These are phyloP conservation scores for Plasmodium ovale DNA, from an alignment of 169 alveolate genomes.

Conservation along the genomic window DNA sequence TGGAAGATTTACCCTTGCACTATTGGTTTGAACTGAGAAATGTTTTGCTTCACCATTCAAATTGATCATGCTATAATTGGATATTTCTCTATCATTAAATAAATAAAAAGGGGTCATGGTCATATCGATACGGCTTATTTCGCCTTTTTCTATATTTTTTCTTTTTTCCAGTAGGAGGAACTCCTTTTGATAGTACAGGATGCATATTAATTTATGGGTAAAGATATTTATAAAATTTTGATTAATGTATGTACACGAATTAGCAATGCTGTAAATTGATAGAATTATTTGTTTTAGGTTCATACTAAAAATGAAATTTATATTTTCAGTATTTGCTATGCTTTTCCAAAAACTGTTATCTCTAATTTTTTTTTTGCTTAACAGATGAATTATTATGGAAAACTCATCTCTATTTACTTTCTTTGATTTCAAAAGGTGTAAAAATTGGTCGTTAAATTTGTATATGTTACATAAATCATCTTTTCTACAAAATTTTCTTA, in stretches of 20 bases:
- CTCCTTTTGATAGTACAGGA: slow-evolving; percentile 28
- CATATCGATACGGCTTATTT: background rate
- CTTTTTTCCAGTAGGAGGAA: slow-evolving; percentile 8
- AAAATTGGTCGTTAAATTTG: slow-evolving; percentile 48
- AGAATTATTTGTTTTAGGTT: slow-evolving; percentile 58
- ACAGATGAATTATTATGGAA: slow-evolving; percentile 56
- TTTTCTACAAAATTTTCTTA: slow-evolving; percentile 67
- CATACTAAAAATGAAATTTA: slow-evolving; percentile 53
- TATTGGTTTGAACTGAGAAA: no score
- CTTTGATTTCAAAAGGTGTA: slow-evolving; percentile 41
- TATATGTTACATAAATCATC: slow-evolving; percentile 64
- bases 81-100: background rate
- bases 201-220: slow-evolving; percentile 35
- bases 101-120: background rate
- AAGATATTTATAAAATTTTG: slow-evolving; percentile 26
- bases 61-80: background rate
- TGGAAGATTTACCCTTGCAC: no score
- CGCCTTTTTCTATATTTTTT: background rate
- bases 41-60: background rate
- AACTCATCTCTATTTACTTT: slow-evolving; percentile 31
- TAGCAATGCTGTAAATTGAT: slow-evolving; percentile 33
- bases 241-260: slow-evolving; percentile 23
- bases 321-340: slow-evolving; percentile 34
- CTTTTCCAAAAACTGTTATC: slow-evolving; percentile 60
- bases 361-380: slow-evolving; percentile 36